Evolutionary conservation across 2,329 filamentous ascomycete genomes (phyloP), one percentile per base, ranked within the genome.

Genomic region (Aurifilum marmelostoma): DNA sequence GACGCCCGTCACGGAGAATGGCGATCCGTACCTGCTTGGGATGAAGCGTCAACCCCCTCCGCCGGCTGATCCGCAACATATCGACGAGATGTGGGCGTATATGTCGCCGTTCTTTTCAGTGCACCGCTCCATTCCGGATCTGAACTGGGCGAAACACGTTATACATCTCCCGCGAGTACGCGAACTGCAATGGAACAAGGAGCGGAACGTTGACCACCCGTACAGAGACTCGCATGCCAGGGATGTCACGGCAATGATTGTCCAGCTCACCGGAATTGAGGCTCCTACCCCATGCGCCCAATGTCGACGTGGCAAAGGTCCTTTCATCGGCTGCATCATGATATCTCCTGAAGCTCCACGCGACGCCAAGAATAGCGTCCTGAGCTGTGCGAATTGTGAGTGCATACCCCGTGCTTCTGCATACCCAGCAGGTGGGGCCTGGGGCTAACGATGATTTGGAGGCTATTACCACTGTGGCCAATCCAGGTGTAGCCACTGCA

Each of bases 181-280:
- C 8, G 72, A 76, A 1, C 62, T 79, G 3, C 68, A 72, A 41
- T 78, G 75, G 76, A 79, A 79, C 39, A 41, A 63, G 24, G 2
- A 50, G 1, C 73, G 76, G 72, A 68, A 72, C 11, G 43, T 18
- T 21, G 61, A 66, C 0, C 63, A 73, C 56, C 71, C 73, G 0
- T 78, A 67, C 21, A 50, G 18, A 7, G 77, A 79, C 63, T 62
- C 66, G 8, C 66, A 72, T 9, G 66, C 74, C 14, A 70, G 74
- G 39, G 77, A 79, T 59, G 63, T 78, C 6, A 74, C 76, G 11
- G 73, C 75, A 21, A 47, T 78, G 6, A 68, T 79, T 8, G 69
- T 79, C 9, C 76, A 79, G 39, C n/a, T 77, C 2, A 79, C 76
- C 1, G 78, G 78, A 18, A 74, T 78, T 2, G 67, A 67, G 21